These are phyloP conservation scores for Farysia itapuensis DNA, from an alignment of 1,284 basidiomycete species.

Conservation along the genomic window DNA sequence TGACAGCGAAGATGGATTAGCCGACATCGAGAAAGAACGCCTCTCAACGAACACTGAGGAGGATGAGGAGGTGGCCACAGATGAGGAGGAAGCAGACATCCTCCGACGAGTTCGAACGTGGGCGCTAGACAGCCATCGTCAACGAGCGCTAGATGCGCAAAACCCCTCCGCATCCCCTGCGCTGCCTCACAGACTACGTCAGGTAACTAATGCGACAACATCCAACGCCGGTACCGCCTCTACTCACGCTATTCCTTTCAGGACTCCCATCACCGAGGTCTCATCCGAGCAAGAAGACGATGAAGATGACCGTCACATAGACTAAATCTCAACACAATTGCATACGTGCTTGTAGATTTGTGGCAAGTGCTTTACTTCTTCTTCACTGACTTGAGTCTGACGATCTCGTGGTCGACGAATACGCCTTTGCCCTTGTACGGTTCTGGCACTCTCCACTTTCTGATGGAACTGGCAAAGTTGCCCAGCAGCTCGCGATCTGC, in stretches of 20 bases:
- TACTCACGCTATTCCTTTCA: no score
- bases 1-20: not conserved
- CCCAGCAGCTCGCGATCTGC: slow-evolving; percentile 70
- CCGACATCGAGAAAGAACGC: not conserved
- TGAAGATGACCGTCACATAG: no score
- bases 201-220: no score
- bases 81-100: slow-evolving; percentile 23
- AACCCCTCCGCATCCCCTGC: no score
- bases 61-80: slow-evolving; percentile 10
- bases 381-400: slow-evolving; percentile 86
- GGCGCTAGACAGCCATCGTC: slow-evolving; percentile 28
- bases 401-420: slow-evolving; percentile 84
- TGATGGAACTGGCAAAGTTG: slow-evolving; percentile 82
- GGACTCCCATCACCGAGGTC: no score
- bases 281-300: no score
- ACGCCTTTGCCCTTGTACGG: slow-evolving; percentile 88
- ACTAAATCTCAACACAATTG: no score
- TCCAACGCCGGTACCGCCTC: no score
- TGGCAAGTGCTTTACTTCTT: slow-evolving; percentile 83
- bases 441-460: slow-evolving; percentile 84
- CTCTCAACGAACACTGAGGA: no score
- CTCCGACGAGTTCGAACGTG: slow-evolving; percentile 16
- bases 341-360: no score
- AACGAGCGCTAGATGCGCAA: slow-evolving; percentile 2
- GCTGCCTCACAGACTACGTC: no score